phyloP scores from a whole-genome alignment of 2,329 filamentous ascomycete genomes.

The Nannizziopsis barbatae region DNA sequence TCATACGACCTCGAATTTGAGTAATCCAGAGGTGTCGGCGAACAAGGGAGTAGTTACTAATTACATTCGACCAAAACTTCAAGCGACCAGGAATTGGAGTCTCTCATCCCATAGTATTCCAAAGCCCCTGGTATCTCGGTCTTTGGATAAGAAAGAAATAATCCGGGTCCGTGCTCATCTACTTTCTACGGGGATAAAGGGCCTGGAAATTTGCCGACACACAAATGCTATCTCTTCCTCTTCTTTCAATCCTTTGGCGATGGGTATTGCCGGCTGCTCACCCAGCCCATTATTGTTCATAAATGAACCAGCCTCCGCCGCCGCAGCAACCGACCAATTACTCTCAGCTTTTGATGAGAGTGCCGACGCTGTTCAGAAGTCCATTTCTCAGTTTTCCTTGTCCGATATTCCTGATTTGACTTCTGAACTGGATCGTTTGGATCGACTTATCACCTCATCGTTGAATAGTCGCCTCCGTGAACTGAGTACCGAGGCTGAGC shows the following conservation, averaged over 20 bases:
- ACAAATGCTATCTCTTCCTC: constrained; percentile 40
- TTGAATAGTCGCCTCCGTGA: constrained; percentile 52
- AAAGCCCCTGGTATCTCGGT: constrained; percentile 25
- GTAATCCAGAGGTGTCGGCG: not conserved
- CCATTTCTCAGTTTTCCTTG: constrained; percentile 39
- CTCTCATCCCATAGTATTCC: constrained; percentile 43
- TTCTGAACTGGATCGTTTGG: constrained; percentile 34
- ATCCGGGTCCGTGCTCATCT: constrained; percentile 67
- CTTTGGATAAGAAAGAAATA: constrained; percentile 59
- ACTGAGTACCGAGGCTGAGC: constrained; percentile 68
- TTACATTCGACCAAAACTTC: not conserved
- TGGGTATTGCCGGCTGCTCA: constrained; percentile 15
- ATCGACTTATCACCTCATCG: constrained; percentile 37
- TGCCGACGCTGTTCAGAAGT: constrained; percentile 34
- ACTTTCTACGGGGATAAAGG: constrained; percentile 78
- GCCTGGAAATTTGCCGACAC: constrained; percentile 62
- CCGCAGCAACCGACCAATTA: constrained; percentile 44
- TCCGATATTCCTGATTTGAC: constrained; percentile 36
- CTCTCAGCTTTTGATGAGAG: constrained; percentile 39
- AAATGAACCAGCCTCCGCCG: constrained; percentile 41
- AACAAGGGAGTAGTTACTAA: not conserved
- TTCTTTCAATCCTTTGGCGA: constrained; percentile 2
- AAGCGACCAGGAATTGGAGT: constrained; percentile 46
- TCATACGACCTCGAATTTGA: not conserved
- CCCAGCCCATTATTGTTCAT: constrained; percentile 32